Base-by-base conservation (phyloP, 2,329 filamentous ascomycete species). In the Aspergillus fischeri region DNA sequence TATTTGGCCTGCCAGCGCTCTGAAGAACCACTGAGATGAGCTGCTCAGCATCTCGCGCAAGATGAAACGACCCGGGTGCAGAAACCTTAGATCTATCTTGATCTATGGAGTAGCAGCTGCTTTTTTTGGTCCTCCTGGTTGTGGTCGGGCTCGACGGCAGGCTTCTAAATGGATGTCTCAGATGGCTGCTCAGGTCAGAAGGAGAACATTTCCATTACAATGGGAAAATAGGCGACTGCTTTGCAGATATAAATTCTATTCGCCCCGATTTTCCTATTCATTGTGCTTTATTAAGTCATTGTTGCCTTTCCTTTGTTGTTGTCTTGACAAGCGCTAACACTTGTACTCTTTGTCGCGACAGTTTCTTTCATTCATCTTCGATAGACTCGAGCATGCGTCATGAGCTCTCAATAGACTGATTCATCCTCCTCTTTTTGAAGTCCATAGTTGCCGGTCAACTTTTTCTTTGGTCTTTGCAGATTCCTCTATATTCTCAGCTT, bases 1-100 rank as follows among this genome's bases (percentile, higher is more conserved):
- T 62, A 64, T 70, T 69, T 67, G 69, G 60, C 54, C 24, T 49
- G 44, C 48, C 51, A 58, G 63, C 60, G 60, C 59, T 63, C 57
- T 65, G 52, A 57, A 61, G 58, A 65, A 25, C 59, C 56, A 58
- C 45, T 53, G n/a, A 54, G 28, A 57, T 45, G 28, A 59, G 54
- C 56, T 54, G 58, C 55, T 57, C 48, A 60, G 25, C 59, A 49
- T 54, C 53, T 56, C 57, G 54, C 63, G 52, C 56, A 49, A 64
- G 42, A 62, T 70, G 67, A 71, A 70, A 71, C 67, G 51, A 47
- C 42, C 54, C 51, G 21, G 53, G 45, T 51, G 50, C 51, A 55
- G 57, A 20, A 27, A 24, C 11, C 24, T 47, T 14, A 47, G 44
- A 25, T 24, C 21, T 24, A 25, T 8, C 20, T 25, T 27, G 24